Evolutionary conservation across 2,329 filamentous ascomycete genomes (phyloP), one percentile per base, ranked within the genome.

Genomic region (Botrytis paeoniae): DNA sequence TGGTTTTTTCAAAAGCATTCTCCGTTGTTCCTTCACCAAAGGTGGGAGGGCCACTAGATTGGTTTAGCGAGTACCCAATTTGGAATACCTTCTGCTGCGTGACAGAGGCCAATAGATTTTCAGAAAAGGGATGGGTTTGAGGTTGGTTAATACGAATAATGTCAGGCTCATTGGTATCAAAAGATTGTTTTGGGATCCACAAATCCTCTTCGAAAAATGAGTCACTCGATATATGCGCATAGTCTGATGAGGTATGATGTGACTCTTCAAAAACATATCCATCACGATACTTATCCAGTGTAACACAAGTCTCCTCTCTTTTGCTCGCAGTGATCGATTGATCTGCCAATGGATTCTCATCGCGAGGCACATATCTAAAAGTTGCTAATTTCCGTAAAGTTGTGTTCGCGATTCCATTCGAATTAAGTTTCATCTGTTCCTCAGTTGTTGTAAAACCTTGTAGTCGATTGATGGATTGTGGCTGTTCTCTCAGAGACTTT

Each of bases 371-470:
- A 61, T 69, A 71, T 65, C 45, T 73, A 64, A 75, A 75, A 22
- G 66, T 29, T 57, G 62, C 69, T 9, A 73, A 48, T 54, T 72
- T 73, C 32, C 70, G 69, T 29, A 75, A 39, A 32, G 72, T 75
- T 18, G 70, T 72, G 20, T 70, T 71, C 62, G 74, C 61, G 39
- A 75, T 65, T n/a, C 63, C 39, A 61, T 66, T 70, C 9, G 62
- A 48, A 16, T 66, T 71, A 6, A 59, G 48, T 48, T 70, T 73
- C 37, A 59, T 25, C 22, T 66, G 60, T 54, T 79, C 75, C 74
- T 80, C 75, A n/a, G 79, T 80, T 51, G 78, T 78, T 35, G 75
- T 77, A 70, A 75, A 79, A 39, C 76, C 76, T 66, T 74, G 75
- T 72, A 76, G 65, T 29, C 64, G 75, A 9, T 74, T 75, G 37